Conservation (phyloP, 805 yeast genomes). For the Helenozyma baotianmanensis region DNA sequence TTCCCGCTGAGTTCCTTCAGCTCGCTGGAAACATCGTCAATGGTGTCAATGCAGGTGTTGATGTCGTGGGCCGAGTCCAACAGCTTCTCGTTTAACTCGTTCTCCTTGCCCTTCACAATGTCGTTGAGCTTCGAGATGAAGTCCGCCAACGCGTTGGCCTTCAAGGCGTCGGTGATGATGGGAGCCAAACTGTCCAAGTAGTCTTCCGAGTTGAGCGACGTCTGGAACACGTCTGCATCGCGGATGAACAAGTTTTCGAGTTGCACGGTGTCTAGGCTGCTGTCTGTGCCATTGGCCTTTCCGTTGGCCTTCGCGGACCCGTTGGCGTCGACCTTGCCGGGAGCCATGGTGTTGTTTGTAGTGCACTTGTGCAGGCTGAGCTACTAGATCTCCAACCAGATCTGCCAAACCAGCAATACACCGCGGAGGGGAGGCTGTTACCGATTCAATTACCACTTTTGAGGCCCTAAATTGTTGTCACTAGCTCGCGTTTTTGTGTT, state of each 20-base stretch:
- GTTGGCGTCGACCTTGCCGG: constrained; percentile 3
- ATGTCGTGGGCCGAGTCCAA: constrained; percentile 55
- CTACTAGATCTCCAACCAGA: no score
- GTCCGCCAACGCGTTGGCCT: constrained; percentile 48
- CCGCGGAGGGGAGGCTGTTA: no score
- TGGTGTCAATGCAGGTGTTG: constrained; percentile 54
- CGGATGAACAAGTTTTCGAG: constrained; percentile 36
- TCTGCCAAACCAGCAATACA: no score
- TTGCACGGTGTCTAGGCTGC: constrained; percentile 22
- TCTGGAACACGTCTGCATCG: constrained; percentile 40
- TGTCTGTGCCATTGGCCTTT: constrained; percentile 2
- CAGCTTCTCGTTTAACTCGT: constrained; percentile 59
- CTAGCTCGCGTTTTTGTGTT: no score
- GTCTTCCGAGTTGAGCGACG: constrained; percentile 55
- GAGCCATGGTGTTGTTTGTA: no score
- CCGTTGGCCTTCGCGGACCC: constrained; percentile 1
- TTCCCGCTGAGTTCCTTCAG: constrained; percentile 55
- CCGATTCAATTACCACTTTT: no score
- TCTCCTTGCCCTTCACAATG: constrained; percentile 56
- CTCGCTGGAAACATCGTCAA: constrained; percentile 55
- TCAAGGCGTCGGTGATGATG: constrained; percentile 59
- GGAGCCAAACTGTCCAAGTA: constrained; percentile 80
- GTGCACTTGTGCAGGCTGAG: no score
- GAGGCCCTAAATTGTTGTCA: no score
- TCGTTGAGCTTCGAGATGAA: constrained; percentile 53